A percentile compares a stretch with the other conserved stretches of the same genome.
phyloP scores from a whole-genome alignment of 208 protist genomes.

The Trypanosoma scelopori region DNA sequence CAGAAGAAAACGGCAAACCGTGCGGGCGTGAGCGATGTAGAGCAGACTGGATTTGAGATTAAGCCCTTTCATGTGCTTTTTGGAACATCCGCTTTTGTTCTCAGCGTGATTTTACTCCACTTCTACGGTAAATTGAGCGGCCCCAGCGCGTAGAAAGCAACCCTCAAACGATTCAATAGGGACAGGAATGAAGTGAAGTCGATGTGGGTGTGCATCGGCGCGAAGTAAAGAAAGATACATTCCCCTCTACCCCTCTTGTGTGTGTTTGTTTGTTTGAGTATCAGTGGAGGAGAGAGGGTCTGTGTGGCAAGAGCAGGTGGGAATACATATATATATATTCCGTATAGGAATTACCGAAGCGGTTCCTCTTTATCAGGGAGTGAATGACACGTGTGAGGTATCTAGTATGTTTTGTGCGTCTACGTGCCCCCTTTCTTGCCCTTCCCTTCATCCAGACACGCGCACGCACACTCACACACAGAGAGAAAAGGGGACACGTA shows the following conservation, averaged over 20 bases:
- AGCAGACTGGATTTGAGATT: conserved; percentile 68
- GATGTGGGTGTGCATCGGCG: neutral
- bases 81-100: conserved; percentile 59
- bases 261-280: neutral
- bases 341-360: too few relatives aligned
- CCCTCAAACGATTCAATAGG: conserved; percentile 1
- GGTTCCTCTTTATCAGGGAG: too few relatives aligned
- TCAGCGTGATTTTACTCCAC: conserved; percentile 86
- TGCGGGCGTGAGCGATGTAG: conserved; percentile 58
- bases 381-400: too few relatives aligned
- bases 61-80: conserved; percentile 79
- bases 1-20: conserved; percentile 41
- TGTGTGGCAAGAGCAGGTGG: too few relatives aligned
- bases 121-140: conserved; percentile 82
- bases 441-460: too few relatives aligned
- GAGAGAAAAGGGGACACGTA: too few relatives aligned
- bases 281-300: too few relatives aligned
- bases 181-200: neutral
- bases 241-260: neutral
- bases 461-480: too few relatives aligned
- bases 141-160: conserved; percentile 21
- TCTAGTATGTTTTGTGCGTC: too few relatives aligned
- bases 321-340: too few relatives aligned
- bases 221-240: too few relatives aligned
- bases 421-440: too few relatives aligned